Evolutionary conservation across 768 basidiomycete genomes (phyloP).

Genomic region (Pleurotus pulmonarius): DNA sequence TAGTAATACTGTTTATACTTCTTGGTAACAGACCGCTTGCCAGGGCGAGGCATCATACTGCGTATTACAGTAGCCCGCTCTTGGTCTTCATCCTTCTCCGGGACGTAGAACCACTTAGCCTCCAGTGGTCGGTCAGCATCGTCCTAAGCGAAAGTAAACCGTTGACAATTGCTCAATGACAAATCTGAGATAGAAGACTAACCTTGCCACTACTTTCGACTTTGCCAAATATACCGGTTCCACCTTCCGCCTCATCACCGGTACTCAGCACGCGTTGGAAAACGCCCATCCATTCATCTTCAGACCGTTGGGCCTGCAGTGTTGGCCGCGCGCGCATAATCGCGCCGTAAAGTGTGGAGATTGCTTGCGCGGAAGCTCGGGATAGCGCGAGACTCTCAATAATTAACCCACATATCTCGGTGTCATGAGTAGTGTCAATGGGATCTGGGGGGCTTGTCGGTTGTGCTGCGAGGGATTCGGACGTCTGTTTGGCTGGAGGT

Average conservation of each 20-base stretch:
- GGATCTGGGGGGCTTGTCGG: constrained; percentile 3
- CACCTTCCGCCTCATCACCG: constrained; percentile 34
- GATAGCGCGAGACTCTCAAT: constrained; percentile 71
- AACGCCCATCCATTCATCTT: constrained; percentile 45
- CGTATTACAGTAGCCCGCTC: constrained; percentile 65
- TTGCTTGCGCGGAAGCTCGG: constrained; percentile 62
- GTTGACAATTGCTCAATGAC: no score
- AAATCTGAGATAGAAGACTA: constrained; percentile 14
- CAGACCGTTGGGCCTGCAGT: constrained; percentile 35
- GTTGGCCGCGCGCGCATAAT: constrained; percentile 53
- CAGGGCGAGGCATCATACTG: constrained; percentile 73
- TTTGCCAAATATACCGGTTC: constrained; percentile 66
- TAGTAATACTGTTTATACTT: constrained; percentile 87
- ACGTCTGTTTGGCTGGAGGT: neutral
- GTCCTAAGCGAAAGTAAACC: constrained; percentile 29
- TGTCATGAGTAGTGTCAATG: constrained; percentile 21
- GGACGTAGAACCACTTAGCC: constrained; percentile 74
- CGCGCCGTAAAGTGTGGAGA: constrained; percentile 46
- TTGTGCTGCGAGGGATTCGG: neutral
- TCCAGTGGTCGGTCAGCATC: constrained; percentile 48
- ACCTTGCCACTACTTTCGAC: constrained; percentile 66
- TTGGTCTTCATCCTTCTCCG: constrained; percentile 65
- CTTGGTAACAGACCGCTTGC: constrained; percentile 73
- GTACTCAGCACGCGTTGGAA: constrained; percentile 47
- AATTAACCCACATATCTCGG: constrained; percentile 60